A percentile compares a stretch with the other conserved stretches of the same genome.
phyloP scores from a whole-genome alignment of 1,139 yeast genomes.

The Yarrowia galli region DNA sequence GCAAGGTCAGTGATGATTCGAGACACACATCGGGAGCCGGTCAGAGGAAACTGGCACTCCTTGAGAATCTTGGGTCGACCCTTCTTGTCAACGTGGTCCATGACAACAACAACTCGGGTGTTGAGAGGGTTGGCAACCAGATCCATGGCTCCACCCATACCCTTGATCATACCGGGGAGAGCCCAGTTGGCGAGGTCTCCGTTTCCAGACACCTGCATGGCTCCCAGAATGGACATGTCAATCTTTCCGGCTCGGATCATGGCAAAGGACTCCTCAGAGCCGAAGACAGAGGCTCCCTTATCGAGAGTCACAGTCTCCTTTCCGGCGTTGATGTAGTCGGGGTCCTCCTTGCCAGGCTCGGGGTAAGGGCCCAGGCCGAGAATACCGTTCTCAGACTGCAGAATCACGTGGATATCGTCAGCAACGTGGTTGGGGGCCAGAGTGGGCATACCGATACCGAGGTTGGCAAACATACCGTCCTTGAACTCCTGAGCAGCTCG shows the following conservation, averaged over 20 bases:
- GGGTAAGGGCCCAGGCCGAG: slow-evolving; percentile 62
- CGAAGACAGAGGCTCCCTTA: slow-evolving; percentile 58
- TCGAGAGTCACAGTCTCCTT: slow-evolving; percentile 59
- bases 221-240: slow-evolving; percentile 58
- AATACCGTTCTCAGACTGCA: slow-evolving; percentile 61
- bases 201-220: slow-evolving; percentile 57
- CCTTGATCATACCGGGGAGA: slow-evolving; percentile 59
- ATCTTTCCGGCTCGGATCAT: slow-evolving; percentile 60
- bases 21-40: slow-evolving; percentile 58
- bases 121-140: slow-evolving; percentile 58
- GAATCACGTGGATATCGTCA: slow-evolving; percentile 52
- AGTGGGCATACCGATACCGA: slow-evolving; percentile 62
- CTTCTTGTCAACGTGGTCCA: slow-evolving; percentile 59
- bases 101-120: slow-evolving; percentile 59
- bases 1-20: slow-evolving; percentile 60
- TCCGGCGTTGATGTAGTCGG: slow-evolving; percentile 61
- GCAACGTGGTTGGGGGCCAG: slow-evolving; percentile 57
- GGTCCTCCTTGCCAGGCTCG: slow-evolving; percentile 55
- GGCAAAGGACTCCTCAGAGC: slow-evolving; percentile 60
- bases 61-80: slow-evolving; percentile 59
- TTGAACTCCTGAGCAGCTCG: slow-evolving; percentile 58
- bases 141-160: slow-evolving; percentile 68
- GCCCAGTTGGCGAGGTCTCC: slow-evolving; percentile 65
- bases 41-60: slow-evolving; percentile 57
- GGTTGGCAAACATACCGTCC: slow-evolving; percentile 56